Evolutionary conservation across 305 asterid genomes (phyloP).

Genomic region (Andrographis paniculata): DNA sequence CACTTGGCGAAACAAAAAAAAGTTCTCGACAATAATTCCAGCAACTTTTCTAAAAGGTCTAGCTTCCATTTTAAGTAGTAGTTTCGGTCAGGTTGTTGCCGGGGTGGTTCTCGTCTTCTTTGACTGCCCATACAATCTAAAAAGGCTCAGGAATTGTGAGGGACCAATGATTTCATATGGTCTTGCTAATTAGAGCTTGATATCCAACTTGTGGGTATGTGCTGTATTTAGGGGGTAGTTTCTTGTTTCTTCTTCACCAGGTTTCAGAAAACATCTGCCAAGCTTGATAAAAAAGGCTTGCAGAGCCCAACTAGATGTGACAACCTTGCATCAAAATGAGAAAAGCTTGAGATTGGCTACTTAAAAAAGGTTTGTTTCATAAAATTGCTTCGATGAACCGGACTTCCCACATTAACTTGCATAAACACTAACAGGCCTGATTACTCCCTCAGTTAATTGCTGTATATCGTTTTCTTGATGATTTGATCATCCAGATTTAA

Average conservation of each 20-base stretch:
- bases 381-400: conserved; percentile 4
- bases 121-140: not conserved
- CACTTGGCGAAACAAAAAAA: conserved; percentile 69
- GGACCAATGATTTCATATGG: not conserved
- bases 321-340: conserved; percentile 54
- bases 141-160: not conserved
- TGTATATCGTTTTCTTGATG: not conserved
- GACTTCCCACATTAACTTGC: not conserved
- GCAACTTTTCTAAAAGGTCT: conserved; percentile 42
- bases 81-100: not conserved
- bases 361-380: conserved; percentile 41
- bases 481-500: not conserved
- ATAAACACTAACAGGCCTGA: not conserved
- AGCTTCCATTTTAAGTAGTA: conserved; percentile 12
- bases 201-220: conserved; percentile 1
- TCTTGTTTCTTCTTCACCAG: conserved; percentile 28
- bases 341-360: conserved; percentile 79
- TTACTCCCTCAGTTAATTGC: not conserved
- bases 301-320: conserved; percentile 25
- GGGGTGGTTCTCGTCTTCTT: not conserved
- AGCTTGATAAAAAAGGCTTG: conserved; percentile 21
- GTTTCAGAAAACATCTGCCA: conserved; percentile 31
- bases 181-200: not conserved
- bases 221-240: conserved; percentile 7
- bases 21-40: conserved; percentile 27